These are phyloP conservation scores for Gaultheria prostrata DNA, from an alignment of 148 eudicot genomes.

Conservation along the genomic window DNA sequence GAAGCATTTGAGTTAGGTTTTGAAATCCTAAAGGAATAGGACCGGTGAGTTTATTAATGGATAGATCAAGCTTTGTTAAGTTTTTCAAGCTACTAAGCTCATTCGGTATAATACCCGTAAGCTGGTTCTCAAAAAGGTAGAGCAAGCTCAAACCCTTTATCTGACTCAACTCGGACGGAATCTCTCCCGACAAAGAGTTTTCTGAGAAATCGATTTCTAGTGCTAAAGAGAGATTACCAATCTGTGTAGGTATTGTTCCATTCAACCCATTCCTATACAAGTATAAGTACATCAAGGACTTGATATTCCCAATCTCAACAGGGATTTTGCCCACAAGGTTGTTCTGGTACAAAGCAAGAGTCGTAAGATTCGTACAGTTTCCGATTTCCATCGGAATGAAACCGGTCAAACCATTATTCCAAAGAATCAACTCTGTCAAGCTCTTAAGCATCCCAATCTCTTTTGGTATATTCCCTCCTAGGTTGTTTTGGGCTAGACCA, in stretches of 20 bases:
- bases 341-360: conserved; percentile 83
- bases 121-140: conserved; percentile 75
- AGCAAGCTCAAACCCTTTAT: conserved; percentile 58
- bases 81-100: conserved; percentile 61
- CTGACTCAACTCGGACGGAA: conserved; percentile 65
- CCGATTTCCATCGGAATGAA: conserved; percentile 70
- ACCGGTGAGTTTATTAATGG: conserved; percentile 76
- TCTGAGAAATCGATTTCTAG: conserved; percentile 85
- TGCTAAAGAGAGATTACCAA: conserved; percentile 77
- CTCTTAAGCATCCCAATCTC: conserved; percentile 67
- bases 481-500: conserved; percentile 81
- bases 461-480: conserved; percentile 67
- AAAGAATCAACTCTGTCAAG: conserved; percentile 69
- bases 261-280: conserved; percentile 75
- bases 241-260: conserved; percentile 78
- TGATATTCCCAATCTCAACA: conserved; percentile 58
- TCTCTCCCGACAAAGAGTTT: conserved; percentile 64
- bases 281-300: conserved; percentile 49
- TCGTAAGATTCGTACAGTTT: conserved; percentile 69
- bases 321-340: conserved; percentile 78
- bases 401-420: conserved; percentile 73
- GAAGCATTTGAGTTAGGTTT: conserved; percentile 53
- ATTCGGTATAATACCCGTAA: conserved; percentile 64
- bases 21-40: conserved; percentile 83
- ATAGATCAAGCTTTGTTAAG: conserved; percentile 78